These are phyloP conservation scores for Knoxia roxburghii DNA, from an alignment of 257 asterid species.

Conservation along the genomic window DNA sequence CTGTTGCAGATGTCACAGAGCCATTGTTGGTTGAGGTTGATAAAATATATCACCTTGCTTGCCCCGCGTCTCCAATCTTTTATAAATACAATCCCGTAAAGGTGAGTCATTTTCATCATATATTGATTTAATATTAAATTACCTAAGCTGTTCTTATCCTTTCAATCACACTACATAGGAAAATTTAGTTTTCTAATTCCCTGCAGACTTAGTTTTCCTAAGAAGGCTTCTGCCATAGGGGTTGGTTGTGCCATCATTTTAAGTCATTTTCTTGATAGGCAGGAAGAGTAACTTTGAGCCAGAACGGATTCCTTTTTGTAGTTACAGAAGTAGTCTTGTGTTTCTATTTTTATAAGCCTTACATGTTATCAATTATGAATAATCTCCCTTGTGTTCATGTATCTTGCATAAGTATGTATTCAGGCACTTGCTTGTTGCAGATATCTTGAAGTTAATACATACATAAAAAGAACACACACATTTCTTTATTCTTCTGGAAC, in stretches of 20 bases:
- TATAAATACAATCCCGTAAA: slow-evolving; percentile 95
- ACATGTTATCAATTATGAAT: neutral
- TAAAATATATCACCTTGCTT: slow-evolving; percentile 93
- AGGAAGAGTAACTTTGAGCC: neutral
- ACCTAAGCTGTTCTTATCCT: neutral
- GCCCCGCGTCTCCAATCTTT: slow-evolving; percentile 95
- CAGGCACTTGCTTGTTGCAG: neutral
- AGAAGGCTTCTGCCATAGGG: neutral
- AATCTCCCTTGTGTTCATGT: neutral
- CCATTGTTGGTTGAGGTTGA: slow-evolving; percentile 80
- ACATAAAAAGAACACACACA: neutral
- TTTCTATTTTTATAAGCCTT: neutral
- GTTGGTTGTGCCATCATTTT: neutral
- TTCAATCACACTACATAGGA: neutral
- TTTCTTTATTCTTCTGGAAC: neutral
- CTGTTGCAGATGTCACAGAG: slow-evolving; percentile 75
- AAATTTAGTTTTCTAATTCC: neutral
- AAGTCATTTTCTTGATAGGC: too few species aligned
- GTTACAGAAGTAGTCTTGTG: neutral
- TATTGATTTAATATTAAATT: neutral
- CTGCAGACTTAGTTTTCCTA: neutral
- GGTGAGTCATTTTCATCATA: slow-evolving; percentile 28
- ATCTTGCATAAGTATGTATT: neutral
- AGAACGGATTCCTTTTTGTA: neutral
- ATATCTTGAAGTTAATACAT: neutral